phyloP scores from a whole-genome alignment of 1,139 yeast genomes.

The Debaryomycetaceae sp. region DNA sequence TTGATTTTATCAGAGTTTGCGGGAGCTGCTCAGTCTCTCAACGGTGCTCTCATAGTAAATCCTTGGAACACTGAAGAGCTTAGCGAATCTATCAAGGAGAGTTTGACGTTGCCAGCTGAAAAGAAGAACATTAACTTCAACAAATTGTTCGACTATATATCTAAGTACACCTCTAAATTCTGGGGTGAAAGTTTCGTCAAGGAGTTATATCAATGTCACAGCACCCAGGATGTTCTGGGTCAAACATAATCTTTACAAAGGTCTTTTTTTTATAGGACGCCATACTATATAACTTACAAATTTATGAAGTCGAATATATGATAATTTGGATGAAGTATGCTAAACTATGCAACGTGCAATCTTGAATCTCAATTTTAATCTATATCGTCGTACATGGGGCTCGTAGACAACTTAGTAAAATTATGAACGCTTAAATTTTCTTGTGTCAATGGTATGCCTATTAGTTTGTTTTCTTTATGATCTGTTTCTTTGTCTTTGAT shows the following conservation, averaged over 20 bases:
- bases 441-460: constrained; percentile 24
- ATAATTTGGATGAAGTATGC: background rate
- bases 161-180: constrained; percentile 88
- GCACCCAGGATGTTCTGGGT: background rate
- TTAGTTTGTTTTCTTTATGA: constrained; percentile 12
- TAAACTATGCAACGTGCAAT: background rate
- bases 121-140: constrained; percentile 74
- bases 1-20: constrained; percentile 90
- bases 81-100: constrained; percentile 80
- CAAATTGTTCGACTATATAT: constrained; percentile 79
- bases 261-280: too few relatives aligned
- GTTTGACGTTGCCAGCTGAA: constrained; percentile 80
- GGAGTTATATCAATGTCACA: constrained; percentile 56
- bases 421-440: constrained; percentile 33
- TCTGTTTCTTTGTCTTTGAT: constrained; percentile 2
- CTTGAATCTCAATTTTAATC: constrained; percentile 16
- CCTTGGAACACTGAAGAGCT: constrained; percentile 99
- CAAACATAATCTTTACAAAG: too few relatives aligned
- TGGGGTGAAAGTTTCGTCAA: constrained; percentile 98
- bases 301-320: constrained; percentile 1
- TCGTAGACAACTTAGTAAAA: constrained; percentile 14
- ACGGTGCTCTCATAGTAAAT: constrained; percentile 89
- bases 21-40: constrained; percentile 97
- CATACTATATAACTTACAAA: too few relatives aligned
- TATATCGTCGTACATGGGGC: constrained; percentile 18